These are phyloP conservation scores for Crithidia brevicula DNA, from an alignment of 208 protist genomes.

Conservation along the genomic window DNA sequence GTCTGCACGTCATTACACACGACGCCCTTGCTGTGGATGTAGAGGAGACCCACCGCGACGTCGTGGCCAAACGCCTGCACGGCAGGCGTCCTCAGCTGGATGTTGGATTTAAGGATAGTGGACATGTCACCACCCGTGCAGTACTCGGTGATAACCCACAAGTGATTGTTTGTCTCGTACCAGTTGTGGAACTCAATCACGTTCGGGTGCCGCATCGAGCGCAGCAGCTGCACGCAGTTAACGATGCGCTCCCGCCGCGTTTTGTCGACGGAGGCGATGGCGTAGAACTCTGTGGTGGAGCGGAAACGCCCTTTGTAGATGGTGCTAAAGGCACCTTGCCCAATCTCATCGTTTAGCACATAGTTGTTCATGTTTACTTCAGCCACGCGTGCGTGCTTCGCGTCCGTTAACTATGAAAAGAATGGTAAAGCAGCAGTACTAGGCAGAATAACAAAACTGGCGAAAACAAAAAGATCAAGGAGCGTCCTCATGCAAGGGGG, in stretches of 20 bases:
- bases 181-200: constrained; percentile 94
- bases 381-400: too few relatives aligned
- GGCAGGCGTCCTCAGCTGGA: constrained; percentile 63
- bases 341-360: constrained; percentile 94
- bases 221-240: constrained; percentile 87
- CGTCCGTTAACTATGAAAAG: neutral
- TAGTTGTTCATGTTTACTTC: constrained; percentile 95
- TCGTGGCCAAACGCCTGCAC: constrained; percentile 86
- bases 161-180: constrained; percentile 97
- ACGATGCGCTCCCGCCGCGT: constrained; percentile 81
- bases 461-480: constrained; percentile 19
- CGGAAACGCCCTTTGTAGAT: constrained; percentile 95
- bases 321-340: constrained; percentile 77
- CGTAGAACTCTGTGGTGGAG: constrained; percentile 93
- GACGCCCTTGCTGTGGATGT: constrained; percentile 91
- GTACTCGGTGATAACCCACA: constrained; percentile 96
- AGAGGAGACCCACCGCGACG: constrained; percentile 87
- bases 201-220: constrained; percentile 77
- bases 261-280: constrained; percentile 95
- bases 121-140: constrained; percentile 93
- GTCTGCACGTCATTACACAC: constrained; percentile 94
- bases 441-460: too few relatives aligned
- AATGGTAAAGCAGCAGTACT: too few relatives aligned
- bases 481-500: too few relatives aligned
- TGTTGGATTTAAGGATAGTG: constrained; percentile 74